A percentile compares a stretch with the other conserved stretches of the same genome.
phyloP scores from a whole-genome alignment of 805 yeast species.

The Kuraishia floccosa region DNA sequence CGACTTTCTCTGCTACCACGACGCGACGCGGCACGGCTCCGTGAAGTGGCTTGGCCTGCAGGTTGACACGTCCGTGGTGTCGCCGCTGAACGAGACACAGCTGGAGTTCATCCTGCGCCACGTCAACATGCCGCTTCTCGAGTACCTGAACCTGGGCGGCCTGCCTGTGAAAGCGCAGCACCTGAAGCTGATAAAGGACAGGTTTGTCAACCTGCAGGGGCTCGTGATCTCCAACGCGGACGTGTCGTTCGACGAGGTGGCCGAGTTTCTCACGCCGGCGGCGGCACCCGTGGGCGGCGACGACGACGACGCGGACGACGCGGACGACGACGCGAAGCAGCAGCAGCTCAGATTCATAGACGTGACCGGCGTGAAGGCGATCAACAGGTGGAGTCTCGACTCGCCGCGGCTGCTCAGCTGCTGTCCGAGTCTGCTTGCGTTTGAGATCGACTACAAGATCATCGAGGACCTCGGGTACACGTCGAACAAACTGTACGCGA shows the following conservation, averaged over 20 bases:
- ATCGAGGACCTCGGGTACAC: constrained; percentile 32
- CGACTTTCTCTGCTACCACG: constrained; percentile 61
- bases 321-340: neutral
- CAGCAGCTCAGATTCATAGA: constrained; percentile 44
- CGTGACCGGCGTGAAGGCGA: constrained; percentile 47
- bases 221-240: constrained; percentile 28
- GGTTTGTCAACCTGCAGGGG: constrained; percentile 28
- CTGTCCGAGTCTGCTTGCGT: constrained; percentile 39
- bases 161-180: constrained; percentile 30
- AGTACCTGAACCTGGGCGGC: constrained; percentile 41
- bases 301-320: neutral
- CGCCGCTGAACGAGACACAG: constrained; percentile 34
- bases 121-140: constrained; percentile 29
- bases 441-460: constrained; percentile 57
- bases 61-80: constrained; percentile 40
- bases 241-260: constrained; percentile 24
- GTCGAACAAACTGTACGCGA: constrained; percentile 20
- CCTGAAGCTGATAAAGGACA: constrained; percentile 23
- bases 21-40: constrained; percentile 33
- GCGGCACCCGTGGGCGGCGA: no score
- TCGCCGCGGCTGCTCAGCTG: constrained; percentile 30
- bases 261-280: constrained; percentile 16
- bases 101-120: constrained; percentile 30
- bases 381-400: constrained; percentile 52
- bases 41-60: constrained; percentile 42